A percentile compares a stretch with the other conserved stretches of the same genome.
Conservation (phyloP, 108 stramenopile species). For the Cyclotella atomus region DNA sequence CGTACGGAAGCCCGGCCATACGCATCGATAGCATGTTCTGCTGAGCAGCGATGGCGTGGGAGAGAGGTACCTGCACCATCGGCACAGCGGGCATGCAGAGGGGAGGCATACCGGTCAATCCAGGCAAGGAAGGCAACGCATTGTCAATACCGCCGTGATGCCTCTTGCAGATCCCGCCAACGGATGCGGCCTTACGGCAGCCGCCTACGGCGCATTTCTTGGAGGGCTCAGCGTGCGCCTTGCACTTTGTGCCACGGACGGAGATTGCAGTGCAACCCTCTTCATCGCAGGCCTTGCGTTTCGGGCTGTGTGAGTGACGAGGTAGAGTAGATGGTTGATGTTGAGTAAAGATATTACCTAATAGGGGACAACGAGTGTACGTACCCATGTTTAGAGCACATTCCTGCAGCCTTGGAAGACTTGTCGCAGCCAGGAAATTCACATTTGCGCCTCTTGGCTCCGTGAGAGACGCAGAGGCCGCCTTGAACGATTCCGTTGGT, state of each 20-base stretch:
- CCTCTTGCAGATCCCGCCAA: slow-evolving; percentile 1
- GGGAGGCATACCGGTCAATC: background rate
- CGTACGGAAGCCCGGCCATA: no score
- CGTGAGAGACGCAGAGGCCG: slow-evolving; percentile 24
- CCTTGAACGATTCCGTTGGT: slow-evolving; percentile 26
- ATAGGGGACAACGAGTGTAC: no score
- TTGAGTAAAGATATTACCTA: background rate
- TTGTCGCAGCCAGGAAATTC: slow-evolving; percentile 21
- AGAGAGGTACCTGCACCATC: background rate
- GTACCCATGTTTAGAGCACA: slow-evolving; percentile 24
- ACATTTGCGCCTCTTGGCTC: slow-evolving; percentile 26
- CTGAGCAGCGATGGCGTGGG: no score
- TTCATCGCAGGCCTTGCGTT: slow-evolving; percentile 11
- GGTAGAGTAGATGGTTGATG: background rate
- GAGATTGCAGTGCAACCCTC: slow-evolving; percentile 13
- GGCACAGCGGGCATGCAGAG: background rate
- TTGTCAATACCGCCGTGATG: background rate
- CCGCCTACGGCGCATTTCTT: background rate
- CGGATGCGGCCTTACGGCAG: slow-evolving; percentile 5
- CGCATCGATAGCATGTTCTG: no score
- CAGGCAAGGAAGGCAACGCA: background rate
- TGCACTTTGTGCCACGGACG: slow-evolving; percentile 27
- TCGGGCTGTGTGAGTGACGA: background rate
- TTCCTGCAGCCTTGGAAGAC: slow-evolving; percentile 14
- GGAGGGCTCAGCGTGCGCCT: slow-evolving; percentile 16